Evolutionary conservation across 2,329 filamentous ascomycete species (phyloP), one percentile per base, ranked within the genome.

Genomic region (Diaporthe sp.): DNA sequence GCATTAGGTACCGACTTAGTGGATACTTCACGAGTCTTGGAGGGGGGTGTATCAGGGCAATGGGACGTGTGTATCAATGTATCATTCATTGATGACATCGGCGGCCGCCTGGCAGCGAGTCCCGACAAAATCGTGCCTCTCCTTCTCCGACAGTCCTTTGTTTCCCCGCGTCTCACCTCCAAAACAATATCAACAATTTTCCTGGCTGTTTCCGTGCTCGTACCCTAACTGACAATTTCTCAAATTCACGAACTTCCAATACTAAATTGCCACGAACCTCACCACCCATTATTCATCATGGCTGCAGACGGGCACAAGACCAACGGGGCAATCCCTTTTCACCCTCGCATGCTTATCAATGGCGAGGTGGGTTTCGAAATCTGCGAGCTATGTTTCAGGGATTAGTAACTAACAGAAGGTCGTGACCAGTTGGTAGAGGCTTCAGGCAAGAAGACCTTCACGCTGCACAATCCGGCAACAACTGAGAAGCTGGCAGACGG

Each of bases 311-410:
- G 57, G 22, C 42, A 51, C 15, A 55, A 62, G 42, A 28, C 57
- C 8, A 62, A 72, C 22, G 57, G 57, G 34, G 7, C 57, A 31
- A 55, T 17, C 3, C 8, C 34, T 4, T 62, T 81, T 34, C 68
- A 85, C 76, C 83, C 82, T 37, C 83, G 84, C 25, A 82, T 89
- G 73, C 88, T 88, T 78, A 89, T 90, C 80, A 88, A 90, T 79
- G 87, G 87, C 79, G 82, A 72, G 57, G 71, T 72, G 39, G 15
- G 71, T 51, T 6, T 12, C 9, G 9, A 22, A 51, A 3, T 2
- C 9, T 22, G 5, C 1, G 15, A 10, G 13, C 6, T 9, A 31
- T 31, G 7, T 22, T 1, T 37, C 9, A 6, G 17, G 2, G 12
- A 7, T 10, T 34, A 8, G 49, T 31, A n/a, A 31, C 57, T 72